Percentiles rank a stretch among this genome's conserved stretches.
Evolutionary conservation across 805 yeast genomes (phyloP).

Genomic region (Candida pini): DNA sequence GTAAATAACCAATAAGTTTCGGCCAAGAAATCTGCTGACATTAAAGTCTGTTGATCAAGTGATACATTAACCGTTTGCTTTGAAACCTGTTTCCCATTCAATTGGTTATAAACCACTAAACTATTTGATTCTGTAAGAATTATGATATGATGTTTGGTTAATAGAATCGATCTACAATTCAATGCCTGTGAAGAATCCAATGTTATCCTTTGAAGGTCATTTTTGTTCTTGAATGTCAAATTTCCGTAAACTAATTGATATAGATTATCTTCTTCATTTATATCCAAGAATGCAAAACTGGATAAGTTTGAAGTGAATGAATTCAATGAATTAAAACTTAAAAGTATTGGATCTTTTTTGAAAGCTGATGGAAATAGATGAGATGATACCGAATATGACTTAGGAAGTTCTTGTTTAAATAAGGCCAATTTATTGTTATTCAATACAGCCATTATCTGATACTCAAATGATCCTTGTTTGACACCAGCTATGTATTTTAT

Average conservation of each 20-base stretch:
- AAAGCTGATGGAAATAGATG: slow-evolving; percentile 9
- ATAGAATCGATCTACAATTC: slow-evolving; percentile 31
- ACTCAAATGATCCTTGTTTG: slow-evolving; percentile 5
- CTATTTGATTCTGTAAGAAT: slow-evolving; percentile 37
- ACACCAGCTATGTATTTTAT: slow-evolving; percentile 10
- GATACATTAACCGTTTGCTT: slow-evolving; percentile 27
- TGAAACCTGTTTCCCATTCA: slow-evolving; percentile 42
- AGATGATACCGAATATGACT: slow-evolving; percentile 4
- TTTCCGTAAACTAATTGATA: slow-evolving; percentile 17
- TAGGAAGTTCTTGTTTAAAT: slow-evolving; percentile 9
- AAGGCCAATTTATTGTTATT: slow-evolving; percentile 12
- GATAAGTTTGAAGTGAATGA: slow-evolving; percentile 7
- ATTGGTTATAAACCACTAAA: slow-evolving; percentile 41
- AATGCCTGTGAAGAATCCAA: slow-evolving; percentile 7
- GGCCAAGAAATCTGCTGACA: slow-evolving; percentile 42
- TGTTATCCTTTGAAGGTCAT: slow-evolving; percentile 13
- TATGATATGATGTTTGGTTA: slow-evolving; percentile 53
- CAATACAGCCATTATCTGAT: slow-evolving; percentile 7
- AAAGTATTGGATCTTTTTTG: slow-evolving; percentile 19
- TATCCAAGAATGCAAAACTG: slow-evolving; percentile 19
- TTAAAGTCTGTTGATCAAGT: slow-evolving; percentile 37
- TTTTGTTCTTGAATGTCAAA: slow-evolving; percentile 15
- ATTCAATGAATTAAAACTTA: slow-evolving; percentile 13
- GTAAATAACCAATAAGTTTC: slow-evolving; percentile 78
- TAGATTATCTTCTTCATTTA: slow-evolving; percentile 12